These are phyloP conservation scores for Cercis canadensis DNA, from an alignment of 306 rosid genomes.

Conservation along the genomic window DNA sequence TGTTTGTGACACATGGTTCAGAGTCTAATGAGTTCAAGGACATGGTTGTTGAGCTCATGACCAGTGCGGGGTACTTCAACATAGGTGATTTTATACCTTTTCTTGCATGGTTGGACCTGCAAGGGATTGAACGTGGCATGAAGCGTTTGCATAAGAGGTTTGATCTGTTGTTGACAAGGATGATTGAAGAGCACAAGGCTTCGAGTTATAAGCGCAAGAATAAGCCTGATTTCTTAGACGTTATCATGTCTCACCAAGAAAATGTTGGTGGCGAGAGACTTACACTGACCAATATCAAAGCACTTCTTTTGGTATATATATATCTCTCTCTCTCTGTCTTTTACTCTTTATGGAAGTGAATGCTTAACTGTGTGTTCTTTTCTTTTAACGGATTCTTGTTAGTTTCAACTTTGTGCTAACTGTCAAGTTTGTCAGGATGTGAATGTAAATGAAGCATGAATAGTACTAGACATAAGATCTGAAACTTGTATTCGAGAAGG, in stretches of 20 bases:
- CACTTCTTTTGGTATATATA: slow-evolving; percentile 26
- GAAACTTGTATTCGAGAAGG: too few species aligned
- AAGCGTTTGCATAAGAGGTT: slow-evolving; percentile 33
- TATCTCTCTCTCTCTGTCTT: neutral
- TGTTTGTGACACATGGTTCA: slow-evolving; percentile 32
- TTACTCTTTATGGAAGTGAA: too few species aligned
- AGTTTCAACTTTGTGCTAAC: too few species aligned
- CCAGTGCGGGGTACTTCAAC: slow-evolving; percentile 36
- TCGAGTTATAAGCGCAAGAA: slow-evolving; percentile 26
- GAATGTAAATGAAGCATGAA: too few species aligned
- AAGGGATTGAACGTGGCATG: slow-evolving; percentile 40
- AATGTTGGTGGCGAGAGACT: slow-evolving; percentile 15
- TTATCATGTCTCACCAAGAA: slow-evolving; percentile 15
- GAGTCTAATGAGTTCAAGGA: slow-evolving; percentile 50
- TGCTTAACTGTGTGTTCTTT: too few species aligned
- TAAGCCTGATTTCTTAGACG: slow-evolving; percentile 43
- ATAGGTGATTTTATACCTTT: slow-evolving; percentile 43
- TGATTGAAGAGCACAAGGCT: slow-evolving; percentile 38
- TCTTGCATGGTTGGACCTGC: slow-evolving; percentile 38
- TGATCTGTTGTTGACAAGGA: slow-evolving; percentile 36
- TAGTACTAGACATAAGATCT: too few species aligned
- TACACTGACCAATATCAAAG: slow-evolving; percentile 28
- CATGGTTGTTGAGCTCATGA: slow-evolving; percentile 52
- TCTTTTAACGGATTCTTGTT: too few species aligned
- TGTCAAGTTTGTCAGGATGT: too few species aligned